These are phyloP conservation scores for Cyamopsis tetragonoloba DNA, from an alignment of 306 rosid species.

Conservation along the genomic window DNA sequence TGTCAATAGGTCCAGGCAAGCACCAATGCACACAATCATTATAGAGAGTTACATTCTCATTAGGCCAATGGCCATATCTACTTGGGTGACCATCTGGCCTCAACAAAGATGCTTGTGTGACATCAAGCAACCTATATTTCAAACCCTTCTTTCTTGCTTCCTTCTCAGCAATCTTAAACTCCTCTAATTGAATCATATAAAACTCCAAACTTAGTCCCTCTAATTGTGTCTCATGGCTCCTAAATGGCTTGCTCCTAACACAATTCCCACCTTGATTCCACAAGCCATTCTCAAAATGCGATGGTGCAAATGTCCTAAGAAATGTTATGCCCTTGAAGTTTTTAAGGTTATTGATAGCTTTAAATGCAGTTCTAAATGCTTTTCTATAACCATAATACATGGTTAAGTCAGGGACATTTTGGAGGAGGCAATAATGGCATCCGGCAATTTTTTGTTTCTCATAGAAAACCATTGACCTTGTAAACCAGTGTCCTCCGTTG, in stretches of 20 bases:
- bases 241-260: constrained; percentile 61
- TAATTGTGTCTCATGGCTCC: constrained; percentile 55
- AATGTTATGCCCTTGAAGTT: constrained; percentile 59
- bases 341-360: constrained; percentile 50
- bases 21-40: constrained; percentile 98
- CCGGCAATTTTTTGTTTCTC: constrained; percentile 53
- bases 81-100: constrained; percentile 98
- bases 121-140: constrained; percentile 63
- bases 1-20: constrained; percentile 81
- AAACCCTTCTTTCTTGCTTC: constrained; percentile 53
- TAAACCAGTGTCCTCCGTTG: constrained; percentile 86
- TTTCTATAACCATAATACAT: constrained; percentile 65
- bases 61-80: constrained; percentile 76
- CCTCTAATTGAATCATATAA: constrained; percentile 79
- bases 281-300: constrained; percentile 78
- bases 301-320: constrained; percentile 70
- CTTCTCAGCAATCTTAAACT: constrained; percentile 55
- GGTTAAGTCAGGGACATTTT: constrained; percentile 56
- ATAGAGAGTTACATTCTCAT: constrained; percentile 60
- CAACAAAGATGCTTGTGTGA: constrained; percentile 53
- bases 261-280: constrained; percentile 89
- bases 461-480: constrained; percentile 47
- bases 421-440: constrained; percentile 61
- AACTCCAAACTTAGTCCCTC: constrained; percentile 60
- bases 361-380: constrained; percentile 65